Percentiles rank a stretch among this genome's conserved stretches.
These are phyloP conservation scores for Melampsora medusae DNA, from an alignment of 1,284 basidiomycete species.

Conservation along the genomic window DNA sequence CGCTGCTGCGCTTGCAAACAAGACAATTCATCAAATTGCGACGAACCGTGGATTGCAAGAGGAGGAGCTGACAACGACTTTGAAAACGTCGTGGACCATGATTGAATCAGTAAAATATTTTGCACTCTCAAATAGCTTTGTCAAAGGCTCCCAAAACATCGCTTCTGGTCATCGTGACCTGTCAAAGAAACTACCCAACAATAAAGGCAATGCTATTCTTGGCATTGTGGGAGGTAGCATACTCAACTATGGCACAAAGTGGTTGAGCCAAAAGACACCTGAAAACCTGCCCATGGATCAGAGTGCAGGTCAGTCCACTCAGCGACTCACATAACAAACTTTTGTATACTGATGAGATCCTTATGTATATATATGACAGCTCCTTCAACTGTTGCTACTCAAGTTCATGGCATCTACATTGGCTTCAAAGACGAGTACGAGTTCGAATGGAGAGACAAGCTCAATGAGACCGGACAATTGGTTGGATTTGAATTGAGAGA, in stretches of 20 bases:
- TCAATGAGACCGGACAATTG: neutral
- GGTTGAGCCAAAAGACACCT: neutral
- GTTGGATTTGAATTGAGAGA: neutral
- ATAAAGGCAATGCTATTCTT: neutral
- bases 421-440: neutral
- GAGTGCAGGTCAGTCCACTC: neutral
- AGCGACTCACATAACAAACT: neutral
- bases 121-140: neutral
- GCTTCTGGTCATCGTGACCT: neutral
- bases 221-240: neutral
- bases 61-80: conserved; percentile 15
- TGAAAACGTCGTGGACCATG: conserved; percentile 19
- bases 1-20: conserved; percentile 25
- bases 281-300: neutral
- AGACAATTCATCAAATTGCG: conserved; percentile 33
- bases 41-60: conserved; percentile 24
- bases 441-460: neutral
- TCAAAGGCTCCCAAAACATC: neutral
- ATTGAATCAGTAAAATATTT: conserved; percentile 31
- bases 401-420: neutral
- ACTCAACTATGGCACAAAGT: neutral
- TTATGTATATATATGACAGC: neutral
- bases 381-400: neutral
- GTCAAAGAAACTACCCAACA: neutral
- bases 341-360: neutral